Evolutionary conservation across 164 flowering plant genomes (phyloP).

Genomic region (Akebia trifoliata): DNA sequence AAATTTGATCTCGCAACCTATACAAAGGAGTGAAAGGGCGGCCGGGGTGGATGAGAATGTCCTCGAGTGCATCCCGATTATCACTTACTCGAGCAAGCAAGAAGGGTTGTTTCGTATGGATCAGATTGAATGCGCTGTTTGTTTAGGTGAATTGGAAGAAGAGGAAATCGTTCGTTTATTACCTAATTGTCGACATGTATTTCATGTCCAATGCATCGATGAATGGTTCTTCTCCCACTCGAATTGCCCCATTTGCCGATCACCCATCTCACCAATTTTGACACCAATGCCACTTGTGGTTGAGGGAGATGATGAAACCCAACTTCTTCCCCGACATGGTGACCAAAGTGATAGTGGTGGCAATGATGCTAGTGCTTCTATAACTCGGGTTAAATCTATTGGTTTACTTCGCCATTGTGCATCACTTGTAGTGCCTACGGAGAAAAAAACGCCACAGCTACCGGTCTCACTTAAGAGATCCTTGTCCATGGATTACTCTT

Average conservation of each 20-base stretch:
- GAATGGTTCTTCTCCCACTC: slow-evolving; percentile 37
- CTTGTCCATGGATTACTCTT: slow-evolving; percentile 29
- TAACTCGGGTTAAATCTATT: slow-evolving; percentile 3
- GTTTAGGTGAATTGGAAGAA: slow-evolving; percentile 44
- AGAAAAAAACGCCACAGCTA: slow-evolving; percentile 3
- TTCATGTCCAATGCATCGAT: slow-evolving; percentile 45
- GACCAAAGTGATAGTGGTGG: background rate
- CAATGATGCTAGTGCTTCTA: background rate
- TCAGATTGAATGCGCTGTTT: slow-evolving; percentile 45
- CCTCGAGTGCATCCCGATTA: slow-evolving; percentile 35
- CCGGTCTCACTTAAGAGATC: slow-evolving; percentile 24
- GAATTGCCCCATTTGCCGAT: slow-evolving; percentile 46
- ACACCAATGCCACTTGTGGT: no score
- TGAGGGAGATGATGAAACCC: no score
- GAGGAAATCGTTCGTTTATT: slow-evolving; percentile 38
- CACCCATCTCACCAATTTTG: slow-evolving; percentile 8
- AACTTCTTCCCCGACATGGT: no score
- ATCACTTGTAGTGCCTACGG: slow-evolving; percentile 18
- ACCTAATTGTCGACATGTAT: slow-evolving; percentile 46
- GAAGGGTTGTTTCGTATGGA: slow-evolving; percentile 17
- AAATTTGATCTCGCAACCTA: background rate
- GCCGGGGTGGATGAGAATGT: slow-evolving; percentile 32
- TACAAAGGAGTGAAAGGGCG: background rate
- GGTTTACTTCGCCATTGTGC: slow-evolving; percentile 19
- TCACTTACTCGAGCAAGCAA: slow-evolving; percentile 17